Percentiles rank a stretch among this genome's conserved stretches.
These are phyloP conservation scores for Colletotrichum nymphaeae DNA, from an alignment of 2,329 filamentous ascomycete genomes.

Conservation along the genomic window DNA sequence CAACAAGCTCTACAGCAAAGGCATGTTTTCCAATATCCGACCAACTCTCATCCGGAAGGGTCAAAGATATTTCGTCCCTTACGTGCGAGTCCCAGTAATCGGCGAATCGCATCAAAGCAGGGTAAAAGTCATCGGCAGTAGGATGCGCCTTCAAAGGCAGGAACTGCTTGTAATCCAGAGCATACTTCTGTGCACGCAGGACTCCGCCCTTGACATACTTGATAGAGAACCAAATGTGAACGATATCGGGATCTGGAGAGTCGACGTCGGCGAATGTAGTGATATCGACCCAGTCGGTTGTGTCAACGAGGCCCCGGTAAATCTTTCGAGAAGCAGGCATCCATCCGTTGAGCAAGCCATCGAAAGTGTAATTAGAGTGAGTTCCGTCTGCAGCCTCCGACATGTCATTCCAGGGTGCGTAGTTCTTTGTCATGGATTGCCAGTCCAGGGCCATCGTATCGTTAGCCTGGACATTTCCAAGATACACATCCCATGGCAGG, in stretches of 20 bases:
- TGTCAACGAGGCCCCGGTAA: background rate
- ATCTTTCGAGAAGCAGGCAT: constrained; percentile 13
- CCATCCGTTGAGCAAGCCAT: constrained; percentile 8
- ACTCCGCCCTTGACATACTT: constrained; percentile 7
- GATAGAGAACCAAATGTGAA: constrained; percentile 12
- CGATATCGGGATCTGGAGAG: constrained; percentile 5
- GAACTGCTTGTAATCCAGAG: constrained; percentile 11
- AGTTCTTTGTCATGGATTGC: constrained; percentile 8
- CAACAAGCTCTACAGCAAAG: constrained; percentile 13
- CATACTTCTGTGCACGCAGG: constrained; percentile 3
- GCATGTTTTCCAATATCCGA: constrained; percentile 19
- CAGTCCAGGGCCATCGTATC: constrained; percentile 12
- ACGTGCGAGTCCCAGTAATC: constrained; percentile 13
- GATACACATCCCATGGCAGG: constrained; percentile 6
- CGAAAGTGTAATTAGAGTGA: background rate
- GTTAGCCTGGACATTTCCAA: constrained; percentile 12
- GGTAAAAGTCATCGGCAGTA: constrained; percentile 8
- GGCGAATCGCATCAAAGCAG: constrained; percentile 12
- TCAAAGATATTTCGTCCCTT: background rate
- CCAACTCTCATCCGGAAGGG: background rate
- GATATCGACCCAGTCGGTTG: constrained; percentile 9
- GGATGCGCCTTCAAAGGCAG: constrained; percentile 12
- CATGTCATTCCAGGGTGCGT: background rate
- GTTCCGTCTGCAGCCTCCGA: background rate
- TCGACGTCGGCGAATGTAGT: constrained; percentile 15